Conservation (phyloP, 768 basidiomycete genomes). For the Phaeotremella fagi region DNA sequence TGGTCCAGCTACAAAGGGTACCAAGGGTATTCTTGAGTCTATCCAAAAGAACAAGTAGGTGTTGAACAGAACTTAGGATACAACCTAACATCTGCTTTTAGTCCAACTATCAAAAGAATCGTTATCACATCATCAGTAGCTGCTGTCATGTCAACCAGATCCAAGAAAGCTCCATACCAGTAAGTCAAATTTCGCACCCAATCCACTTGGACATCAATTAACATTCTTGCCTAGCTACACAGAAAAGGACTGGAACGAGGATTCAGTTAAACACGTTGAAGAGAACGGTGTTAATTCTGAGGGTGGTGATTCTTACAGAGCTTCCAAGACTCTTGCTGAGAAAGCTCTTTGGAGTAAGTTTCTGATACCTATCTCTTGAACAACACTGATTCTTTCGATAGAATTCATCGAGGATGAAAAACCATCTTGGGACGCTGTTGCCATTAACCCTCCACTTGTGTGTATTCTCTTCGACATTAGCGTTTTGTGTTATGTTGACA, state of each 20-base stretch:
- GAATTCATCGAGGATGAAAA: conserved; percentile 26
- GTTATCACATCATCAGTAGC: conserved; percentile 65
- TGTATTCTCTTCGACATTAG: background rate
- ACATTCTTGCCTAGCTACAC: conserved; percentile 31
- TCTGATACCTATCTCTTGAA: background rate
- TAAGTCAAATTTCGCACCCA: background rate
- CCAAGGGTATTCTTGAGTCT: conserved; percentile 59
- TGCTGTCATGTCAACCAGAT: conserved; percentile 36
- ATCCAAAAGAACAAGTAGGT: conserved; percentile 56
- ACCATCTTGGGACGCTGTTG: conserved; percentile 19
- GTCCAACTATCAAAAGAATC: conserved; percentile 59
- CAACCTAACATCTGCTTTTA: conserved; percentile 7
- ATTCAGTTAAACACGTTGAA: conserved; percentile 8
- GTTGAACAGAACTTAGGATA: conserved; percentile 13
- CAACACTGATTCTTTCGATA: background rate
- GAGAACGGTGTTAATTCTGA: conserved; percentile 11
- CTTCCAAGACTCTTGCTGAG: conserved; percentile 21
- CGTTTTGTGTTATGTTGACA: conserved; percentile 10
- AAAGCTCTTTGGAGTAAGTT: conserved; percentile 16
- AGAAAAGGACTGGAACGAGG: conserved; percentile 39
- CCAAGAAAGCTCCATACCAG: conserved; percentile 8
- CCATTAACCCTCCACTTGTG: conserved; percentile 21
- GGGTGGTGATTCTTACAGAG: conserved; percentile 2
- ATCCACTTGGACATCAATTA: background rate
- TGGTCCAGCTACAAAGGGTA: conserved; percentile 67